Evolutionary conservation across 2,329 filamentous ascomycete species (phyloP).

Genomic region (Verticillium isaacii): DNA sequence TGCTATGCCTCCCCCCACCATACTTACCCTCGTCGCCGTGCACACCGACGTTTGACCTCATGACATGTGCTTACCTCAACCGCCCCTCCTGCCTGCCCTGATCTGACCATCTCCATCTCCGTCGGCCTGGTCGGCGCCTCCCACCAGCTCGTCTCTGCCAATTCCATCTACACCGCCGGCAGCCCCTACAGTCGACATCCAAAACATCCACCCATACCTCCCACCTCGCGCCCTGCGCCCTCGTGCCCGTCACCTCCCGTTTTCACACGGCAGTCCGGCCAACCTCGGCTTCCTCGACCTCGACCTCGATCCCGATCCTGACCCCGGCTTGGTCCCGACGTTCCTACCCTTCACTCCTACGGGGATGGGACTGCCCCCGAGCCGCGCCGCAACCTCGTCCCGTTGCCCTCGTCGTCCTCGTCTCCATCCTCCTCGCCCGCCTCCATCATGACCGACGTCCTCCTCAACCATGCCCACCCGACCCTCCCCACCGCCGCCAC

Average conservation of each 20-base stretch:
- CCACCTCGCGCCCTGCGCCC: too few species aligned
- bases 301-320: too few species aligned
- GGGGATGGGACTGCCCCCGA: neutral
- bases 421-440: neutral
- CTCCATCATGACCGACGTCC: slow-evolving; percentile 12
- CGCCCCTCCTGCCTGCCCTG: neutral
- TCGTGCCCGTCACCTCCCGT: too few species aligned
- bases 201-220: too few species aligned
- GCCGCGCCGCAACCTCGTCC: neutral
- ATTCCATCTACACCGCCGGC: too few species aligned
- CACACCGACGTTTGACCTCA: neutral
- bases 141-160: too few species aligned
- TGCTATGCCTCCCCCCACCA: neutral
- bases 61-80: neutral
- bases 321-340: neutral
- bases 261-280: too few species aligned
- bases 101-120: neutral
- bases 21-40: neutral
- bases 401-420: neutral
- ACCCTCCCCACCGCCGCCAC: neutral
- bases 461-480: slow-evolving; percentile 10
- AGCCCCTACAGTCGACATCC: too few species aligned
- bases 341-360: neutral
- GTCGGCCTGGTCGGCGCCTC: neutral
- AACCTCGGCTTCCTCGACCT: too few species aligned